Evolutionary conservation across 805 yeast genomes (phyloP).

Genomic region (Kuraishia capsulata): DNA sequence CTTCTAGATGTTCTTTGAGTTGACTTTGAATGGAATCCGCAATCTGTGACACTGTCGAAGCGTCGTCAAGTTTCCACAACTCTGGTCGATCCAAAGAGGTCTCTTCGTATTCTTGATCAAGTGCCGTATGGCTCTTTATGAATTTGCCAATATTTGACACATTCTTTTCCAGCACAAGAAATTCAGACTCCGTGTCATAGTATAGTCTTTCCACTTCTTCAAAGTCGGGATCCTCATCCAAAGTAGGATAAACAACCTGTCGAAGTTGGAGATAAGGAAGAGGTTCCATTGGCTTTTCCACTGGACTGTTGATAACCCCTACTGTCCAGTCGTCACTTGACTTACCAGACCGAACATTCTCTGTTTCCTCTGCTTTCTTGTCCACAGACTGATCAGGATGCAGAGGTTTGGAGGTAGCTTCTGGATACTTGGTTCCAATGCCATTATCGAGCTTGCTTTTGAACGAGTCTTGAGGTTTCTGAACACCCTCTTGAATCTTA

Average conservation of each 20-base stretch:
- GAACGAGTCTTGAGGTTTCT: too few species aligned
- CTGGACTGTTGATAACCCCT: too few species aligned
- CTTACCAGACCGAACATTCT: too few species aligned
- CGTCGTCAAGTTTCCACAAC: slow-evolving; percentile 22
- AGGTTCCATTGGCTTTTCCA: too few species aligned
- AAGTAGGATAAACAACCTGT: slow-evolving; percentile 2
- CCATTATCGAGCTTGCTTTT: too few species aligned
- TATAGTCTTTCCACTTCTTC: slow-evolving; percentile 17
- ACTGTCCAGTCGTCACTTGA: too few species aligned
- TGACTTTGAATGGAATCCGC: neutral
- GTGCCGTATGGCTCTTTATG: slow-evolving; percentile 13
- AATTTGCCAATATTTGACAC: slow-evolving; percentile 10
- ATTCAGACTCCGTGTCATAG: slow-evolving; percentile 20
- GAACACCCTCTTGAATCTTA: too few species aligned
- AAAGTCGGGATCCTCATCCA: slow-evolving; percentile 9
- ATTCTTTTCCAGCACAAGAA: slow-evolving; percentile 15
- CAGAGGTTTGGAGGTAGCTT: too few species aligned
- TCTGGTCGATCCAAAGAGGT: slow-evolving; percentile 13
- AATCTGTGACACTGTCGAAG: slow-evolving; percentile 7
- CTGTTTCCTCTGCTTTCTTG: too few species aligned
- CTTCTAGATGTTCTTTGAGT: neutral
- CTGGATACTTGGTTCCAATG: too few species aligned
- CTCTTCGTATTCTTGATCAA: slow-evolving; percentile 12
- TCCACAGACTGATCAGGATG: too few species aligned
- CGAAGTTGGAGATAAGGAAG: neutral